phyloP scores from a whole-genome alignment of 2,329 filamentous ascomycete genomes.

The Hirsutella rhossiliensis region DNA sequence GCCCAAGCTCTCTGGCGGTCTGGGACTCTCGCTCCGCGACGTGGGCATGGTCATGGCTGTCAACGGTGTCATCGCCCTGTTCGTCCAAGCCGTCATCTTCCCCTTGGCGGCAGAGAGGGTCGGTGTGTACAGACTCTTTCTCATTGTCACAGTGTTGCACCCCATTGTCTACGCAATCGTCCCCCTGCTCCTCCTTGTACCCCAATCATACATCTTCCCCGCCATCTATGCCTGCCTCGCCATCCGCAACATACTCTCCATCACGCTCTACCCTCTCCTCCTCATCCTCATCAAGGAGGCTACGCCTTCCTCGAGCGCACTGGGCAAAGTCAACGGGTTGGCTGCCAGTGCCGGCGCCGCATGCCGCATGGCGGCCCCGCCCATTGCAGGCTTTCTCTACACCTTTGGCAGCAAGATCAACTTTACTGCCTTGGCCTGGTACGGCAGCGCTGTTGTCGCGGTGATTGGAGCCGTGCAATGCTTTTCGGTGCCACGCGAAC shows the following conservation, averaged over 20 bases:
- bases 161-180: constrained; percentile 49
- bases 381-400: constrained; percentile 51
- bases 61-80: constrained; percentile 45
- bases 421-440: constrained; percentile 53
- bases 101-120: constrained; percentile 45
- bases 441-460: constrained; percentile 45
- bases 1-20: constrained; percentile 44
- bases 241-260: constrained; percentile 48
- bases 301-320: constrained; percentile 40
- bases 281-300: constrained; percentile 58
- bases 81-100: constrained; percentile 49
- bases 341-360: constrained; percentile 54
- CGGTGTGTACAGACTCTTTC: constrained; percentile 47
- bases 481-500: constrained; percentile 35
- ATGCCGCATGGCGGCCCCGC: constrained; percentile 56
- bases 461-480: constrained; percentile 46
- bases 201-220: constrained; percentile 35
- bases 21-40: constrained; percentile 49
- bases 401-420: constrained; percentile 44
- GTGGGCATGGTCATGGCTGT: constrained; percentile 51
- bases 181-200: constrained; percentile 44
- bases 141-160: constrained; percentile 46
- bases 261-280: constrained; percentile 53
- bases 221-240: constrained; percentile 47
- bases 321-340: constrained; percentile 55